These are phyloP conservation scores for Corynascus novoguineensis DNA, from an alignment of 495 filamentous ascomycete species.

Conservation along the genomic window DNA sequence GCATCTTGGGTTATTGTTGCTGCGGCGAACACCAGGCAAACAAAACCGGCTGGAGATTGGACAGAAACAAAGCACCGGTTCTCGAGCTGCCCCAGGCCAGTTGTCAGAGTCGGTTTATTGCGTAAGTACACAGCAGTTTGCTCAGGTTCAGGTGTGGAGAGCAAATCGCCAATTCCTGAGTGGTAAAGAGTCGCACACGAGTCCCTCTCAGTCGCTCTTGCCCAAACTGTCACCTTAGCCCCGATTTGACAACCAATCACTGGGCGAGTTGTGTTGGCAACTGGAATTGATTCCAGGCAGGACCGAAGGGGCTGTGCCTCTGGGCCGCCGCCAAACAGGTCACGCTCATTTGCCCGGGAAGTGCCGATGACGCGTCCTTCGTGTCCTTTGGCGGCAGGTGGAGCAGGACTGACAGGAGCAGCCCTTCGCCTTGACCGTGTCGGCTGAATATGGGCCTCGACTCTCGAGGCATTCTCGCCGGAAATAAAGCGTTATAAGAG, in stretches of 20 bases:
- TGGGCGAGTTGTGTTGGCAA: background rate
- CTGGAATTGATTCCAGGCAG: background rate
- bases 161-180: background rate
- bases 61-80: background rate
- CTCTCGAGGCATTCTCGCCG: no score
- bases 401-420: background rate
- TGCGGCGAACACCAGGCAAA: background rate
- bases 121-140: background rate
- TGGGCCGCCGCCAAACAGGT: background rate
- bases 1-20: slow-evolving; percentile 3
- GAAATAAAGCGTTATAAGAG: no score
- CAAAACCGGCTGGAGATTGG: background rate
- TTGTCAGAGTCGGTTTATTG: background rate
- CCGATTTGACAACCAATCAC: background rate
- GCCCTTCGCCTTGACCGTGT: no score
- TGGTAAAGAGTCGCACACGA: background rate
- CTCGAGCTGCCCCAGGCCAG: background rate
- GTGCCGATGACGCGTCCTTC: slow-evolving; percentile 18
- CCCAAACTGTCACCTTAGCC: background rate
- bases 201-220: background rate
- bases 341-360: slow-evolving; percentile 5
- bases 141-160: no score
- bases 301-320: slow-evolving; percentile 17
- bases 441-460: no score
- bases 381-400: background rate